Evolutionary conservation across 805 yeast species (phyloP).

Genomic region (Lipomyces yamanashiensis): DNA sequence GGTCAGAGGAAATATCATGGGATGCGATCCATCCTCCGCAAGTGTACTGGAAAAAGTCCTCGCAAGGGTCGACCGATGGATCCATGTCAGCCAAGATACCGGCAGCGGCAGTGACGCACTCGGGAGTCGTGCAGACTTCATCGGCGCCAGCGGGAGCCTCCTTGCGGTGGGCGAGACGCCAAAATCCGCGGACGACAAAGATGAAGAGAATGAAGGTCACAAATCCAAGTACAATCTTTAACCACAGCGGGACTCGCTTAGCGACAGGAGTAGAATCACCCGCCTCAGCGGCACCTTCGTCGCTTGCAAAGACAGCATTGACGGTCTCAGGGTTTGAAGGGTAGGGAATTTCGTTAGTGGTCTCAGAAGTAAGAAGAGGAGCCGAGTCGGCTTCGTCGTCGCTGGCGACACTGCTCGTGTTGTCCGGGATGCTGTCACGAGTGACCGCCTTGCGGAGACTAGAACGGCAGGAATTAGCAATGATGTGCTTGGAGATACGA

Average conservation of each 20-base stretch:
- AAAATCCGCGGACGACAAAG: conserved; percentile 25
- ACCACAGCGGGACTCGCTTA: conserved; percentile 19
- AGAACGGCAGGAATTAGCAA: not conserved
- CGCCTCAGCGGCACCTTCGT: conserved; percentile 30
- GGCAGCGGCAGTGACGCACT: conserved; percentile 32
- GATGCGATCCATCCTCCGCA: conserved; percentile 36
- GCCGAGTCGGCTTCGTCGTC: conserved; percentile 35
- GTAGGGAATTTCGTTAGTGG: conserved; percentile 31
- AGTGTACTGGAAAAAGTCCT: conserved; percentile 33
- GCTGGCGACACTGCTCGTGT: conserved; percentile 29
- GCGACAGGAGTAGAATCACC: conserved; percentile 4
- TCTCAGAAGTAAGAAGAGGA: conserved; percentile 29
- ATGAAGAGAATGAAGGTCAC: conserved; percentile 21
- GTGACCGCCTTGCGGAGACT: conserved; percentile 13
- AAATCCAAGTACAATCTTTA: conserved; percentile 14
- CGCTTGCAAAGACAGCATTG: conserved; percentile 28
- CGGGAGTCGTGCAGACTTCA: conserved; percentile 32
- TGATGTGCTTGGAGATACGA: not conserved
- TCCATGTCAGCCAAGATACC: conserved; percentile 33
- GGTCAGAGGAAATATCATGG: conserved; percentile 34
- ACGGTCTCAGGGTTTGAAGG: conserved; percentile 31
- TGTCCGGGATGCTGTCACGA: conserved; percentile 27
- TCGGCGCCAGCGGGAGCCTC: not conserved
- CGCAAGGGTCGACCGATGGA: conserved; percentile 31
- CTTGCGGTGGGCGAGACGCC: conserved; percentile 26